Evolutionary conservation across 2,329 filamentous ascomycete species (phyloP).

Genomic region (Kalaharituber pfeilii): DNA sequence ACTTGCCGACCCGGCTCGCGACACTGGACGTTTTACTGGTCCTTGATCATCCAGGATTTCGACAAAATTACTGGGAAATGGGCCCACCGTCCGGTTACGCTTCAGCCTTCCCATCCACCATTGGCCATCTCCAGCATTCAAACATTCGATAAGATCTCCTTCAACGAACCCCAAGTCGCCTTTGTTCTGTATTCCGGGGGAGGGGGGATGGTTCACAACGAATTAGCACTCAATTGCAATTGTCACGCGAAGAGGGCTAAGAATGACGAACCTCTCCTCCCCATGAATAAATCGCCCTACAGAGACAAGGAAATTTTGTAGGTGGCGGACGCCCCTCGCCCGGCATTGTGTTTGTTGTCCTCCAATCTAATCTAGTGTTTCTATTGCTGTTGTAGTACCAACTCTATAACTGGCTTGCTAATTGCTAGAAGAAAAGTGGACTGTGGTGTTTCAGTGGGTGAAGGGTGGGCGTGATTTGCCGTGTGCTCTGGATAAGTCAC

Average conservation of each 20-base stretch:
- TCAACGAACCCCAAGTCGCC: constrained; percentile 92
- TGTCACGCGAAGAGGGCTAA: constrained; percentile 5
- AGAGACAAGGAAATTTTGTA: constrained; percentile 75
- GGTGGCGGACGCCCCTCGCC: constrained; percentile 40
- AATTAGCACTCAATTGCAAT: constrained; percentile 7
- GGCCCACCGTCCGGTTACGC: constrained; percentile 75
- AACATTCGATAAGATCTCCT: constrained; percentile 90
- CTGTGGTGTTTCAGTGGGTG: too few relatives aligned
- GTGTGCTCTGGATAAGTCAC: too few relatives aligned
- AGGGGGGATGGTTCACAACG: constrained; percentile 3
- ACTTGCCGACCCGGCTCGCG: constrained; percentile 30
- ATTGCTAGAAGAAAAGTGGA: too few relatives aligned
- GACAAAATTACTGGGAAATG: constrained; percentile 97
- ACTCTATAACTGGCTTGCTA: too few relatives aligned
- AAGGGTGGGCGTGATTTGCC: too few relatives aligned
- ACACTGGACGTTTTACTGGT: constrained; percentile 20
- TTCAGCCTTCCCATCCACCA: constrained; percentile 96
- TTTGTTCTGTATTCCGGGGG: constrained; percentile 45
- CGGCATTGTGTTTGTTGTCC: constrained; percentile 10
- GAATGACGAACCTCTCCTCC: constrained; percentile 52
- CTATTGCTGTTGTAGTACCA: too few relatives aligned
- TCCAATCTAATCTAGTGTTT: background rate
- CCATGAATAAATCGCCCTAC: constrained; percentile 80
- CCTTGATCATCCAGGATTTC: constrained; percentile 73
- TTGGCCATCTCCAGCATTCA: constrained; percentile 91